A percentile compares a stretch with the other conserved stretches of the same genome.
Conservation (phyloP, 345 rosid species). For the Populus euphratica region DNA sequence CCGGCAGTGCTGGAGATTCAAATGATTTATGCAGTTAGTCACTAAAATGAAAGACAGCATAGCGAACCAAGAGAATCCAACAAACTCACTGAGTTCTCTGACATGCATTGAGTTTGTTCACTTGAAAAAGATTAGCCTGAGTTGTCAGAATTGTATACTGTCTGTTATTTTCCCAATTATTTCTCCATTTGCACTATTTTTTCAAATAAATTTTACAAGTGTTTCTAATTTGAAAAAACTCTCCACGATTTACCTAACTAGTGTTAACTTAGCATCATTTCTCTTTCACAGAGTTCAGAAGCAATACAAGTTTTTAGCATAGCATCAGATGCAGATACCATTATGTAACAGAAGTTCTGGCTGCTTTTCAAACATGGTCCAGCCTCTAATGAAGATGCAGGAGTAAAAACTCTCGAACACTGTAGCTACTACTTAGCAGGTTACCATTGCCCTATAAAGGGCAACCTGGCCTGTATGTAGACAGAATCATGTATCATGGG, state of each 20-base stretch:
- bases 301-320: neutral
- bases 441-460: neutral
- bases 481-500: neutral
- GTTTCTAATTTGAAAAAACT: no score
- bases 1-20: slow-evolving; percentile 42
- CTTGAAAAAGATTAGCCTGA: neutral
- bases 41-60: neutral
- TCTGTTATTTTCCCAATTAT: neutral
- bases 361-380: neutral
- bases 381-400: no score
- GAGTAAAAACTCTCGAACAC: neutral
- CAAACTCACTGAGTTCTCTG: no score
- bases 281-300: neutral
- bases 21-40: slow-evolving; percentile 11
- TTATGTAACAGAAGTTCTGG: neutral
- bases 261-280: no score
- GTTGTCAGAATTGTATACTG: neutral
- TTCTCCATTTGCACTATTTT: no score
- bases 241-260: no score
- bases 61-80: neutral
- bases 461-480: no score
- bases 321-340: no score
- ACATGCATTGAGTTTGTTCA: neutral
- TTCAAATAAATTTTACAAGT: no score
- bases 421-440: neutral